These are phyloP conservation scores for Penicillium vulpinum DNA, from an alignment of 2,329 filamentous ascomycete species.

Conservation along the genomic window DNA sequence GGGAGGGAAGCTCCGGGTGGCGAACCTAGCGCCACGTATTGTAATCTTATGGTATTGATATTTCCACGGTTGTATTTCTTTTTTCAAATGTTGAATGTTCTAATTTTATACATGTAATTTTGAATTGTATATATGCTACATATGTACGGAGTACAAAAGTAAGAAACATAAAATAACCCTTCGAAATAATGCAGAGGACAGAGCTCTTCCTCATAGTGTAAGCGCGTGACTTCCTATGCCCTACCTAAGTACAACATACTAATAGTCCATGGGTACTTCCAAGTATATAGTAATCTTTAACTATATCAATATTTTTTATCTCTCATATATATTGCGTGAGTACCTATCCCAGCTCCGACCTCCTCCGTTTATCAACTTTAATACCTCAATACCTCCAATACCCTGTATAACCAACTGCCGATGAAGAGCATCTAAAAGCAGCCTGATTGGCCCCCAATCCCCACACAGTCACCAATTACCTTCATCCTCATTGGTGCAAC, in stretches of 20 bases:
- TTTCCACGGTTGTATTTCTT: neutral
- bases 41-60: neutral
- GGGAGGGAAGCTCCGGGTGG: conserved; percentile 29
- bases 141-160: too few species aligned
- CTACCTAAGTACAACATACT: too few species aligned
- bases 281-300: too few species aligned
- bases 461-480: conserved; percentile 13
- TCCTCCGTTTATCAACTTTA: neutral
- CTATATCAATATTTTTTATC: too few species aligned
- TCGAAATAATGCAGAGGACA: too few species aligned
- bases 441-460: conserved; percentile 18
- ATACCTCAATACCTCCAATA: neutral
- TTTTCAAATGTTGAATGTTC: neutral
- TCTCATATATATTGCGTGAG: neutral
- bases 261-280: too few species aligned
- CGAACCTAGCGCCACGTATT: conserved; percentile 18
- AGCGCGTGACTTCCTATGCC: neutral
- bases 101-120: too few species aligned
- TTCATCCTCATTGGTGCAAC: conserved; percentile 16
- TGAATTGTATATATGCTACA: too few species aligned
- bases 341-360: neutral
- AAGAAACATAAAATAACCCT: too few species aligned
- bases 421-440: conserved; percentile 25
- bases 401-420: conserved; percentile 15
- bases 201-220: neutral